These are phyloP conservation scores for Spergularia azorica DNA, from an alignment of 179 eudicot species.

Conservation along the genomic window DNA sequence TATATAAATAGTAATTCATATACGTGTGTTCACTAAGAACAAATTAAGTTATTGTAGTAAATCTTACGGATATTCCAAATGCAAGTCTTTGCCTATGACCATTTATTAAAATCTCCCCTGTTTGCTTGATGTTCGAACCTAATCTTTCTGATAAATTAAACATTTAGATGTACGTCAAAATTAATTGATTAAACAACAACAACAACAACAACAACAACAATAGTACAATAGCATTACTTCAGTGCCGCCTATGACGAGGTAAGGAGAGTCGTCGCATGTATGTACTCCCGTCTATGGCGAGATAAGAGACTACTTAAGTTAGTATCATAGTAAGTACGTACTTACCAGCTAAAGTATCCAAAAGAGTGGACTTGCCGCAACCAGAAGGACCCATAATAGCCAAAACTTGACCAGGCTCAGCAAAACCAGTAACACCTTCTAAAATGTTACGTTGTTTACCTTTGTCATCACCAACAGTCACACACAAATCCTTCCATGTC, in stretches of 20 bases:
- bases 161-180: not conserved
- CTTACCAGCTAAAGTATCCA: conserved; percentile 71
- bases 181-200: not conserved
- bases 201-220: not conserved
- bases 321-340: too few relatives aligned
- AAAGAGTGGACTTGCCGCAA: conserved; percentile 76
- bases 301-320: too few relatives aligned
- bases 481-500: conserved; percentile 42
- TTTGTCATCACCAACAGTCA: conserved; percentile 26
- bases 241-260: too few relatives aligned
- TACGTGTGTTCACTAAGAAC: not conserved
- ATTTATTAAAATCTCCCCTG: conserved; percentile 62
- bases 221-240: too few relatives aligned
- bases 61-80: conserved; percentile 69
- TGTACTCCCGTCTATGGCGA: too few relatives aligned
- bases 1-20: too few relatives aligned
- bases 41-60: not conserved
- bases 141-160: conserved; percentile 43
- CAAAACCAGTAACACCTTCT: conserved; percentile 46
- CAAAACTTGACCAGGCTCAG: conserved; percentile 55
- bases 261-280: too few relatives aligned
- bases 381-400: conserved; percentile 85
- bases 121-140: conserved; percentile 46
- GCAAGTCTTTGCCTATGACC: conserved; percentile 57
- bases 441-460: conserved; percentile 30